Evolutionary conservation across 1,284 basidiomycete genomes (phyloP).

Genomic region (Heterobasidion annosum): DNA sequence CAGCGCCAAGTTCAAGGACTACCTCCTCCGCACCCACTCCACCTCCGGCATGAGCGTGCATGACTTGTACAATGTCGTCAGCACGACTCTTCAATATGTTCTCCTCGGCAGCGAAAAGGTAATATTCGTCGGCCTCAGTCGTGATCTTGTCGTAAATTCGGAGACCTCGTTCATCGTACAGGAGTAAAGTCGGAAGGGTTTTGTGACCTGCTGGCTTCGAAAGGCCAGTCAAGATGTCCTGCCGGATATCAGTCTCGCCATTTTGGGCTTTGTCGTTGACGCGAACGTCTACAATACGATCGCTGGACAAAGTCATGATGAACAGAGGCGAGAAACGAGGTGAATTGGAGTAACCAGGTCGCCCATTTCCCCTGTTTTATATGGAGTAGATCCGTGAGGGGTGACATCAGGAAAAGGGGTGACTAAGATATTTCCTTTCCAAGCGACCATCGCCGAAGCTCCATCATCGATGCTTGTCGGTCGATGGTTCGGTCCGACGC

Average conservation of each 20-base stretch:
- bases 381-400: not conserved
- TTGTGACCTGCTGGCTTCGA: conserved; percentile 43
- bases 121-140: conserved; percentile 78
- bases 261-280: conserved; percentile 17
- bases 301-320: conserved; percentile 4
- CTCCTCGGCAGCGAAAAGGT: conserved; percentile 77
- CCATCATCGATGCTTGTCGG: not conserved
- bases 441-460: not conserved
- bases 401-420: not conserved
- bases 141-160: conserved; percentile 82
- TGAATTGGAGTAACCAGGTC: not conserved
- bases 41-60: conserved; percentile 53
- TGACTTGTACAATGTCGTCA: conserved; percentile 60
- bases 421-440: no score
- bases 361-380: not conserved
- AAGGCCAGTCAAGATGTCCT: conserved; percentile 48
- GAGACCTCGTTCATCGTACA: conserved; percentile 84
- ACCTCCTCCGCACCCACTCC: conserved; percentile 40
- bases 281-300: conserved; percentile 43
- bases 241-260: conserved; percentile 28
- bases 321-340: not conserved
- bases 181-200: conserved; percentile 74
- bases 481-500: not conserved
- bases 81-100: conserved; percentile 55
- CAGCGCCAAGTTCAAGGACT: conserved; percentile 81